Conservation (phyloP, 345 rosid species). For the Linum usitatissimum region DNA sequence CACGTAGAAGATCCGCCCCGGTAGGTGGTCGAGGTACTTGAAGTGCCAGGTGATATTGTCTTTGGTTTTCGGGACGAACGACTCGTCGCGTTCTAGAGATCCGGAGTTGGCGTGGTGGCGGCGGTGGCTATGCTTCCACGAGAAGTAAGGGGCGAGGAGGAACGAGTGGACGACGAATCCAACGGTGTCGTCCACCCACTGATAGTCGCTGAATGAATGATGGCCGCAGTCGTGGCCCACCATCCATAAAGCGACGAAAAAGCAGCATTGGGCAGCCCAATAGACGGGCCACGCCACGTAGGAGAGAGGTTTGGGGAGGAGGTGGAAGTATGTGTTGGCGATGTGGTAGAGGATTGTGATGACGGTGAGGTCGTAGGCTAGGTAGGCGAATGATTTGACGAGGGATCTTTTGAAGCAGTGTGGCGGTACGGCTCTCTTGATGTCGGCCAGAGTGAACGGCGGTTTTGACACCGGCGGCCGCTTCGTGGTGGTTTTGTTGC, state of each 20-base stretch:
- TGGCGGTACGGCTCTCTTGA: slow-evolving; percentile 79
- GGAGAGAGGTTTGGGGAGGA: slow-evolving; percentile 43
- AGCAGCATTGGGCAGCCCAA: slow-evolving; percentile 65
- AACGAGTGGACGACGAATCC: slow-evolving; percentile 74
- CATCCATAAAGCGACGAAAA: slow-evolving; percentile 74
- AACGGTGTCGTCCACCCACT: slow-evolving; percentile 73
- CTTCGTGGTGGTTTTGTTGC: too few species aligned
- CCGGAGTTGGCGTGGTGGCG: slow-evolving; percentile 90
- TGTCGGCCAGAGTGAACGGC: slow-evolving; percentile 51
- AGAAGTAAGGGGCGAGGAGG: slow-evolving; percentile 84
- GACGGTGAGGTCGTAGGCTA: slow-evolving; percentile 40
- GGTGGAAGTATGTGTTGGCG: slow-evolving; percentile 44
- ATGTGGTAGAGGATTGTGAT: slow-evolving; percentile 43
- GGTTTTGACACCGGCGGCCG: slow-evolving; percentile 27
- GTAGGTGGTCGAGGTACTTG: slow-evolving; percentile 65
- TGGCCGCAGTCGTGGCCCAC: slow-evolving; percentile 96
- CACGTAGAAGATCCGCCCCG: slow-evolving; percentile 43
- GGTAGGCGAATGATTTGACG: slow-evolving; percentile 61
- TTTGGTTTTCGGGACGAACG: slow-evolving; percentile 58
- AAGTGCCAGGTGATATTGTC: slow-evolving; percentile 34
- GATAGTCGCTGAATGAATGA: slow-evolving; percentile 86
- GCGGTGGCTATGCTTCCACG: slow-evolving; percentile 88
- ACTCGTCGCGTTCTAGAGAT: slow-evolving; percentile 75
- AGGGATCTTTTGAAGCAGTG: slow-evolving; percentile 90
- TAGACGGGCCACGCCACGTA: slow-evolving; percentile 75